Conservation (phyloP, 2,329 filamentous ascomycete species). For the Aureobasidium leucospermi region DNA sequence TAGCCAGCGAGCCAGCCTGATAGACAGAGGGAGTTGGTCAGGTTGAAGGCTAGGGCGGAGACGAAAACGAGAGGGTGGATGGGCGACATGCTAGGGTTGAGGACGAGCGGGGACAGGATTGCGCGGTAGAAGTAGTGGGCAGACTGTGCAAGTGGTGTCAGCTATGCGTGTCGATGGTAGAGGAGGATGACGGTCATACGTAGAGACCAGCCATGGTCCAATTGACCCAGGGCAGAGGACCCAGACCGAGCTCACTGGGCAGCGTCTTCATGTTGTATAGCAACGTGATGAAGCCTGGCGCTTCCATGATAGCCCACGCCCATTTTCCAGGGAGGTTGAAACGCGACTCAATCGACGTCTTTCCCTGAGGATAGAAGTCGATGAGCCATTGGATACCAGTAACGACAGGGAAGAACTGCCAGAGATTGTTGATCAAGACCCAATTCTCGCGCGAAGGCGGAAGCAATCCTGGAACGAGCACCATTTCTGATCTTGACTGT, state of each 20-base stretch:
- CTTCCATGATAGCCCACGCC: conserved; percentile 86
- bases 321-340: conserved; percentile 85
- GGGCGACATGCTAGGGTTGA: conserved; percentile 86
- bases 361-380: conserved; percentile 86
- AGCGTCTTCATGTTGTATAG: conserved; percentile 71
- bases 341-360: conserved; percentile 67
- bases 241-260: conserved; percentile 50
- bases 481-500: conserved; percentile 26
- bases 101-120: conserved; percentile 67
- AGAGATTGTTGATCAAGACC: conserved; percentile 37
- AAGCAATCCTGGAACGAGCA: conserved; percentile 36
- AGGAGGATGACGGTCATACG: conserved; percentile 35
- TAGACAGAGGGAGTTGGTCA: conserved; percentile 70
- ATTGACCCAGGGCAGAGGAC: conserved; percentile 65
- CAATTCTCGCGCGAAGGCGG: conserved; percentile 46
- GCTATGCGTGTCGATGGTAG: conserved; percentile 21
- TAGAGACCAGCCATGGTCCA: conserved; percentile 65
- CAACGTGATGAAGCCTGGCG: conserved; percentile 66
- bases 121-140: conserved; percentile 91
- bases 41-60: conserved; percentile 64
- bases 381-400: conserved; percentile 63
- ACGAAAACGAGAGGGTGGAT: conserved; percentile 65
- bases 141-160: conserved; percentile 38
- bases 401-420: conserved; percentile 46
- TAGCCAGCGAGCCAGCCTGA: conserved; percentile 79